A percentile compares a stretch with the other conserved stretches of the same genome.
Conservation (phyloP, 129 eudicot species). For the Heracleum sosnowskyi region DNA sequence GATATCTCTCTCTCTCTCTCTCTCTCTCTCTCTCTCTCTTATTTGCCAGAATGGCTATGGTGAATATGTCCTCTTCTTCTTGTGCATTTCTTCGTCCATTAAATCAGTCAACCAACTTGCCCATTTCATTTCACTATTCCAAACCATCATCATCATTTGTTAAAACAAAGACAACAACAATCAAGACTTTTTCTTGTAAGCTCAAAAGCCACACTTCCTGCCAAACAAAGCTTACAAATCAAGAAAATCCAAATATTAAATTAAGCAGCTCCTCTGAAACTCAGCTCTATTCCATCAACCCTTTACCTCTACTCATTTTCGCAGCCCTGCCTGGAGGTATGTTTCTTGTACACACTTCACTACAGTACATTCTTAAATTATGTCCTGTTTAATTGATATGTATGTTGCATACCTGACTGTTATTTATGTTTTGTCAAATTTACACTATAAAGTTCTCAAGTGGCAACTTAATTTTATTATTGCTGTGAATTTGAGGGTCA, state of each 20-base stretch:
- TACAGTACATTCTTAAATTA: background rate
- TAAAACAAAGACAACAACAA: slow-evolving; percentile 13
- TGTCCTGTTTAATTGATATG: background rate
- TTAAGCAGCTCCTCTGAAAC: slow-evolving; percentile 23
- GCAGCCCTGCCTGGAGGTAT: slow-evolving; percentile 98
- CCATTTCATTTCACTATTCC: background rate
- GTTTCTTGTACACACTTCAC: background rate
- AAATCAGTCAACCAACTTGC: background rate
- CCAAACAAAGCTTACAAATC: background rate
- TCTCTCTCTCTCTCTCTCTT: too few relatives aligned
- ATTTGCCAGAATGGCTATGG: slow-evolving; percentile 36
- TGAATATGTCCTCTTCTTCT: slow-evolving; percentile 27
- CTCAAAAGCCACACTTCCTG: slow-evolving; percentile 14
- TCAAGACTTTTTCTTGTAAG: slow-evolving; percentile 19
- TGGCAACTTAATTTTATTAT: background rate
- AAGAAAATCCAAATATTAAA: slow-evolving; percentile 16
- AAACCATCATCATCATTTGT: background rate
- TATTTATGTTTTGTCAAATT: background rate
- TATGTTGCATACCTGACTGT: background rate
- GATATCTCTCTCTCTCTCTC: background rate
- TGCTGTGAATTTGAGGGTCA: background rate
- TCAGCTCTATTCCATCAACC: slow-evolving; percentile 55
- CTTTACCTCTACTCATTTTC: slow-evolving; percentile 53
- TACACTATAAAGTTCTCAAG: background rate
- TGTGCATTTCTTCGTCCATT: background rate